Evolutionary conservation across 2,329 filamentous ascomycete species (phyloP), one percentile per base, ranked within the genome.

Genomic region (Phaeosphaeriaceae sp.): DNA sequence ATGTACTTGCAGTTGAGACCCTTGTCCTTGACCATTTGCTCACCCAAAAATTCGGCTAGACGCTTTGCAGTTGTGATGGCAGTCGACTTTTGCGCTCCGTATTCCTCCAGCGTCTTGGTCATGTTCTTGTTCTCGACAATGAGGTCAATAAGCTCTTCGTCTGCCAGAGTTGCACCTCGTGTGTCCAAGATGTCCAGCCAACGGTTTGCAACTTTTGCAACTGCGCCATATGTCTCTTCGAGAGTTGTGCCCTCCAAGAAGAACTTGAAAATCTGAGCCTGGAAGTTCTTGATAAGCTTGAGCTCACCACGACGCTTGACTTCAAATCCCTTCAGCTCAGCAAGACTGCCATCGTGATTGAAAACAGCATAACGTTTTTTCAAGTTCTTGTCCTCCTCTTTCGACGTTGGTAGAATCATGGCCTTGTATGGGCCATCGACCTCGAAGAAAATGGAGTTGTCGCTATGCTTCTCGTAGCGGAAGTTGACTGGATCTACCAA

Each of bases 1-100:
- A 99, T 97, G 78, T 98, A 99, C 79, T 98, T 98, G 88, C 95
- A 99, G 81, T 99, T 99, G 68, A 99, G 79, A 3, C 95, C 95
- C 78, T 98, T 99, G 79, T 99, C 96, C 74, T 99, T 99, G 70
- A 97, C 89, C 96, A 99, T 99, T 74, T 97, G 93, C 75, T 97
- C 94, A 36, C 95, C 95, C 61, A 99, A 76, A 74, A 99, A 99
- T 72, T 99, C 95, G 36, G 95, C 95, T 44, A 99, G 80, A 62
- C 95, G 92, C 71, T 90, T 95, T 11, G 95, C 95, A 0, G 95
- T 99, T 1, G 95, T 99, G 76, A 99, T 99, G n/a, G 95, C 97
- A 1, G 95, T 99, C 0, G 94, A 98, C 76, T 99, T 99, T 71
- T 99, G 96, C 7, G 81, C 82, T 19, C 93, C 95, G 66, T 99